Evolutionary conservation across 805 yeast species (phyloP), one percentile per base, ranked within the genome.

Genomic region (Ogataea corticis): DNA sequence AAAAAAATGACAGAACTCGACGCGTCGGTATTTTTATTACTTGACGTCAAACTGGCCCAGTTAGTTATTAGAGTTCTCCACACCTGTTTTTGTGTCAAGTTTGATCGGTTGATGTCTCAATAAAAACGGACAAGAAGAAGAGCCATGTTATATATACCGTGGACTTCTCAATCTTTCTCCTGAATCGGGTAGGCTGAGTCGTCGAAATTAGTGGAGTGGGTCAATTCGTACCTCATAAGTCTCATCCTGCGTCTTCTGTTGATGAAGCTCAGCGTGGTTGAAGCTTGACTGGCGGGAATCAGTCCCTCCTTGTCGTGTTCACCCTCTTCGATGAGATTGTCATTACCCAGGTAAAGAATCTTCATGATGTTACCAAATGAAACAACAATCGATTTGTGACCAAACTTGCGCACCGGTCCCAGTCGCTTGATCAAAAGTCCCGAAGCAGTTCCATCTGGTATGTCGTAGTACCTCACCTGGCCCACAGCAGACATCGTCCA

Each of bases 401-500:
- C 96, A 59, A 83, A 86, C 56, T 80, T 81, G 25, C 73, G 73
- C 28, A 84, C 77, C 12, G 85, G 83, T 1, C 82, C 85, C 39
- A 85, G 68, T 18, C 73, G 69, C 45, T 80, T 77, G 13, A 79
- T 75, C 32, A 82, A 57, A 36, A 83, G 63, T 6, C 79, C 76
- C 9, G 70, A 61, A 42, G 66, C 66, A 3, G 70, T 64, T 3
- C 70, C 70, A 28, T 68, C 68, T 3, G 85, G 82, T 11, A 88
- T 76, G 30, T 80, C 79, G 56, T 83, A 85, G 42, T 71, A 72
- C 19, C 75, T 68, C 15, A 85, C 71, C 37, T 74, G 72, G 0
- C 96, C 96, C 44, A 76, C 73, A n/a, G 82, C 79, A 4, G 77
- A 72, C 69, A 88, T 77, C 2, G 89, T 82, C 76, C 88, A 88